Conservation (phyloP, 2,329 filamentous ascomycete species). For the Plectosphaerella sp. region DNA sequence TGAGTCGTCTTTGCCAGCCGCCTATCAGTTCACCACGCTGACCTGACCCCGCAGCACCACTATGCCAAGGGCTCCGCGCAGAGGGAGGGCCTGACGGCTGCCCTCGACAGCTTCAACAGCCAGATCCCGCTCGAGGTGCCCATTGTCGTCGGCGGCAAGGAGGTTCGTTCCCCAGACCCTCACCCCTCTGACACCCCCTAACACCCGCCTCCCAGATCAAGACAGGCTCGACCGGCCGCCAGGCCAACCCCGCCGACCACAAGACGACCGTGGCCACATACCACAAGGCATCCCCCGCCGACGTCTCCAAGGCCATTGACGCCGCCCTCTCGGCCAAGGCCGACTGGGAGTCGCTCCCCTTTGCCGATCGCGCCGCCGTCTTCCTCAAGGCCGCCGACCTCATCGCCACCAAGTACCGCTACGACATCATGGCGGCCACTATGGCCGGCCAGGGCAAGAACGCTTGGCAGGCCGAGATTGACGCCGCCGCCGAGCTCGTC, state of each 20-base stretch:
- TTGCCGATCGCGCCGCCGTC: constrained; percentile 84
- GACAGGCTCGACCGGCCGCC: constrained; percentile 60
- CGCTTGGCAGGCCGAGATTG: constrained; percentile 98
- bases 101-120: constrained; percentile 65
- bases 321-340: constrained; percentile 81
- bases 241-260: constrained; percentile 82
- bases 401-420: constrained; percentile 87
- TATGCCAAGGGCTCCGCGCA: constrained; percentile 82
- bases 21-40: background rate
- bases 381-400: constrained; percentile 96
- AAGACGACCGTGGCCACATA: constrained; percentile 73
- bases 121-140: constrained; percentile 73
- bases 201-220: constrained; percentile 48
- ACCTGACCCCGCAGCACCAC: constrained; percentile 60
- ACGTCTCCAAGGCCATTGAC: constrained; percentile 77
- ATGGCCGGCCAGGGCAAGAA: constrained; percentile 98
- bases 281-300: constrained; percentile 71
- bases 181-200: background rate
- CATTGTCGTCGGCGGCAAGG: constrained; percentile 76
- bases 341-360: constrained; percentile 81
- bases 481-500: constrained; percentile 84
- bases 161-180: constrained; percentile 44
- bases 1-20: constrained; percentile 40
- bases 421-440: constrained; percentile 92
- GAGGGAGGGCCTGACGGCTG: constrained; percentile 69